Conservation (phyloP, 306 rosid genomes). For the Vigna unguiculata region DNA sequence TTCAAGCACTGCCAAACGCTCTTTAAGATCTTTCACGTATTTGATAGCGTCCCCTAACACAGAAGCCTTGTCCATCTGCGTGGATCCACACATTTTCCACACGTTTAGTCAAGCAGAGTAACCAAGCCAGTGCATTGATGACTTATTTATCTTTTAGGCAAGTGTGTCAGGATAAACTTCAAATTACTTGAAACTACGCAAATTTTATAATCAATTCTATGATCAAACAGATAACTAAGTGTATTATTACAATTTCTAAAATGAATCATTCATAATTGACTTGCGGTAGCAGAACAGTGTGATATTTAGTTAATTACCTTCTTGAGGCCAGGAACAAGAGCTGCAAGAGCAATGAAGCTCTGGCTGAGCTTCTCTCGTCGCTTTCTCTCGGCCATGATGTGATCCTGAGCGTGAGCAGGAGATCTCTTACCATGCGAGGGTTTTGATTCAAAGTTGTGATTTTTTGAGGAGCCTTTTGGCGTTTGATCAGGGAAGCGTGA, state of each 20-base stretch:
- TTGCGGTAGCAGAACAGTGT: not conserved
- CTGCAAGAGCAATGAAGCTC: constrained; percentile 82
- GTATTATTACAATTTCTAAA: too few species aligned
- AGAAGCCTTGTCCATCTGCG: constrained; percentile 82
- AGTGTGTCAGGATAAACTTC: not conserved
- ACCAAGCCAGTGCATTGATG: not conserved
- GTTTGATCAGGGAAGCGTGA: constrained; percentile 40
- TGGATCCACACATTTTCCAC: not conserved
- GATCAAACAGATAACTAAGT: not conserved
- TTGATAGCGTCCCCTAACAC: constrained; percentile 75
- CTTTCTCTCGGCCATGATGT: constrained; percentile 80
- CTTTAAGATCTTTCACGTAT: constrained; percentile 71
- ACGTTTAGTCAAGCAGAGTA: not conserved
- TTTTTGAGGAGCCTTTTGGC: constrained; percentile 39
- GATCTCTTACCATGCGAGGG: constrained; percentile 50
- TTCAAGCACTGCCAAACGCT: constrained; percentile 59
- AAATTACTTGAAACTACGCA: not conserved
- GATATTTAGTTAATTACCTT: constrained; percentile 55
- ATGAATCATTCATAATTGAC: too few species aligned
- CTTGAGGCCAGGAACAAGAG: constrained; percentile 73
- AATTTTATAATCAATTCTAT: not conserved
- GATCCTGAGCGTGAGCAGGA: constrained; percentile 65
- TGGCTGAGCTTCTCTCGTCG: constrained; percentile 83
- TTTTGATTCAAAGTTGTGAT: constrained; percentile 44
- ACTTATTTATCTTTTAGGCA: not conserved